These are phyloP conservation scores for Sonneratia caseolaris DNA, from an alignment of 345 rosid genomes.

Conservation along the genomic window DNA sequence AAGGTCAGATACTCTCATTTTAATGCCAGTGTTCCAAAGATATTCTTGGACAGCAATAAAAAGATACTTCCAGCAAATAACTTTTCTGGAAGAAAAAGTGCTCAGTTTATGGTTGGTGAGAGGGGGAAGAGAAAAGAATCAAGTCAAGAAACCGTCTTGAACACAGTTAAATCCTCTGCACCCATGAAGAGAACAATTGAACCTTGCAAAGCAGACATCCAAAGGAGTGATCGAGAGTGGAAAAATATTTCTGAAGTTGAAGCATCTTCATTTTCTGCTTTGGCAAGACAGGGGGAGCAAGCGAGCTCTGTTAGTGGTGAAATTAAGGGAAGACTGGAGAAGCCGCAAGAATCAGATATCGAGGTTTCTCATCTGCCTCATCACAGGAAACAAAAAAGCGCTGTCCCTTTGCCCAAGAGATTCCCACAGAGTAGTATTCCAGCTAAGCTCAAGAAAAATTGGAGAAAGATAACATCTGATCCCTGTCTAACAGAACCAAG, in stretches of 20 bases:
- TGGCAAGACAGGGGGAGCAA: slow-evolving; percentile 20
- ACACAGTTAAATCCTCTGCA: background rate
- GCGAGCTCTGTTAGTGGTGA: slow-evolving; percentile 16
- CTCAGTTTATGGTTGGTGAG: slow-evolving; percentile 8
- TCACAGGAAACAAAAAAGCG: slow-evolving; percentile 27
- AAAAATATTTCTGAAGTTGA: slow-evolving; percentile 15
- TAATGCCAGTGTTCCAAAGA: slow-evolving; percentile 35
- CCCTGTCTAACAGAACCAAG: slow-evolving; percentile 18
- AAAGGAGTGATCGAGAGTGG: slow-evolving; percentile 12
- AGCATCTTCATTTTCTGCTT: slow-evolving; percentile 21
- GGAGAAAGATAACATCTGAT: slow-evolving; percentile 14
- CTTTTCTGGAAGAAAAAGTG: slow-evolving; percentile 15
- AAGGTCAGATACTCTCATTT: slow-evolving; percentile 25
- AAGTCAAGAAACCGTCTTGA: background rate
- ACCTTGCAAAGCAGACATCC: slow-evolving; percentile 9
- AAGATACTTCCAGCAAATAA: slow-evolving; percentile 21
- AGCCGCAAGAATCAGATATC: slow-evolving; percentile 15
- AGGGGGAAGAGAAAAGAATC: slow-evolving; percentile 14
- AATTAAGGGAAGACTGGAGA: slow-evolving; percentile 21
- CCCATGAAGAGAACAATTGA: slow-evolving; percentile 9
- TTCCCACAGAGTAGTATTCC: slow-evolving; percentile 15
- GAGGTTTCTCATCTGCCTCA: slow-evolving; percentile 19
- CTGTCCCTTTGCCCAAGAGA: slow-evolving; percentile 38
- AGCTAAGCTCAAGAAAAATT: slow-evolving; percentile 11
- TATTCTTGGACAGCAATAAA: slow-evolving; percentile 25